phyloP scores from a whole-genome alignment of 176 grass and related monocot species.

The Hordeum marinum region DNA sequence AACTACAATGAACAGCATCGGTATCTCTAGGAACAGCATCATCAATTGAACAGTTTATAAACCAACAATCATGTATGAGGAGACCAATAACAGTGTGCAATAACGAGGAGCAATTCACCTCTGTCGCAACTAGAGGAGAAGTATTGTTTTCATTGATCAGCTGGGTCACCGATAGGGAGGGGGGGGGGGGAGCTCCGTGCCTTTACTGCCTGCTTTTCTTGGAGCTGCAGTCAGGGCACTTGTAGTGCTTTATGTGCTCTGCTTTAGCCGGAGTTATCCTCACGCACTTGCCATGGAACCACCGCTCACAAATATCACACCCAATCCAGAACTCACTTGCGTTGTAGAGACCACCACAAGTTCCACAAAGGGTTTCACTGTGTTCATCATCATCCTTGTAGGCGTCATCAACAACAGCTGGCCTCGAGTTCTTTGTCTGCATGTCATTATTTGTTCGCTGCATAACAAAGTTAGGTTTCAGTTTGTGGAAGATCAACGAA shows the following conservation, averaged over 20 bases:
- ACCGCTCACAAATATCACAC: slow-evolving; percentile 62
- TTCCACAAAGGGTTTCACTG: slow-evolving; percentile 54
- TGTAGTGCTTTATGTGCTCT: slow-evolving; percentile 67
- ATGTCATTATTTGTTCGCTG: slow-evolving; percentile 31
- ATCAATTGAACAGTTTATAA: slow-evolving; percentile 18
- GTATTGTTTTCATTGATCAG: slow-evolving; percentile 42
- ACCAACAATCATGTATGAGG: slow-evolving; percentile 27
- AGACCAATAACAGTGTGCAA: slow-evolving; percentile 17
- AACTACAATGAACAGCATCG: no score
- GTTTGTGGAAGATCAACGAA: not conserved
- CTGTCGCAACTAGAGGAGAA: slow-evolving; percentile 1
- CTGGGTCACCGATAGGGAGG: no score
- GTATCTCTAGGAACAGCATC: not conserved
- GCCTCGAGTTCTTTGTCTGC: slow-evolving; percentile 19
- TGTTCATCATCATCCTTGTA: slow-evolving; percentile 42
- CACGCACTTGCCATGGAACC: slow-evolving; percentile 74
- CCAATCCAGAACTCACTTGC: slow-evolving; percentile 57
- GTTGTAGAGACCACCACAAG: slow-evolving; percentile 46
- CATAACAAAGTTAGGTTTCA: slow-evolving; percentile 9
- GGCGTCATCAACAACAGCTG: not conserved
- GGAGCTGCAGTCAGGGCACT: slow-evolving; percentile 61
- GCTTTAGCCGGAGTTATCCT: slow-evolving; percentile 59
- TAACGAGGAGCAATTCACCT: slow-evolving; percentile 18
- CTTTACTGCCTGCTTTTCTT: slow-evolving; percentile 50
- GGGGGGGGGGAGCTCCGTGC: not conserved